These are phyloP conservation scores for Tricholoma saponaceum DNA, from an alignment of 768 basidiomycete genomes.

Conservation along the genomic window DNA sequence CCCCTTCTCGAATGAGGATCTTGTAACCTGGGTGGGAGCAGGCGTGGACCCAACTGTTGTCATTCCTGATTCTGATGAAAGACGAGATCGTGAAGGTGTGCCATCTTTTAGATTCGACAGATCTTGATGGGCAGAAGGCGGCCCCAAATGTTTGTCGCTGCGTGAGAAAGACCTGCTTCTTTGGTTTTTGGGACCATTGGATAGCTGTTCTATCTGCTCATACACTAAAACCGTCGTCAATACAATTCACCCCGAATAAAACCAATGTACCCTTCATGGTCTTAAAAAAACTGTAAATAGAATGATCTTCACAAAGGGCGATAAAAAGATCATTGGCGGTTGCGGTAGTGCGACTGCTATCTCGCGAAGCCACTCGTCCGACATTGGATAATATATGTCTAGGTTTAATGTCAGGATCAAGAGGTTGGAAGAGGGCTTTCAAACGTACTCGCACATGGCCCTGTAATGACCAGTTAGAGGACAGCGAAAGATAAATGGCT, in stretches of 20 bases:
- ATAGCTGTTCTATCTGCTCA: slow-evolving; percentile 70
- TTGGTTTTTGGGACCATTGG: slow-evolving; percentile 51
- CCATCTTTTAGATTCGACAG: slow-evolving; percentile 29
- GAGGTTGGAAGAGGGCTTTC: slow-evolving; percentile 2
- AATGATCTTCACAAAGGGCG: slow-evolving; percentile 87
- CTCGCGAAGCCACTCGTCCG: slow-evolving; percentile 78
- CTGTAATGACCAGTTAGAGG: slow-evolving; percentile 38
- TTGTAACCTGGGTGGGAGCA: slow-evolving; percentile 28
- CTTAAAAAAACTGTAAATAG: slow-evolving; percentile 81
- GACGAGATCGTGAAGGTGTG: slow-evolving; percentile 30
- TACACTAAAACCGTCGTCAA: slow-evolving; percentile 48
- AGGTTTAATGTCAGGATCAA: slow-evolving; percentile 4
- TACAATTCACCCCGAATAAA: not conserved
- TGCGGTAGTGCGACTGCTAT: slow-evolving; percentile 75
- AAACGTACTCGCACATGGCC: slow-evolving; percentile 81
- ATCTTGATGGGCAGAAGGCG: slow-evolving; percentile 44
- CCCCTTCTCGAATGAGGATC: slow-evolving; percentile 63
- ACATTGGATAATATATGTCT: slow-evolving; percentile 86
- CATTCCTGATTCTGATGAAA: slow-evolving; percentile 34
- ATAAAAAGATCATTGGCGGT: slow-evolving; percentile 79
- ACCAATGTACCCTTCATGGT: slow-evolving; percentile 70
- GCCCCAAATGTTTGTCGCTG: slow-evolving; percentile 45
- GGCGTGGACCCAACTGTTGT: slow-evolving; percentile 17
- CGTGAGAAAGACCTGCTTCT: slow-evolving; percentile 70
- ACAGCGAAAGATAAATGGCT: slow-evolving; percentile 16